Conservation (phyloP, 2,329 filamentous ascomycete species). For the Xylaria arbuscula region DNA sequence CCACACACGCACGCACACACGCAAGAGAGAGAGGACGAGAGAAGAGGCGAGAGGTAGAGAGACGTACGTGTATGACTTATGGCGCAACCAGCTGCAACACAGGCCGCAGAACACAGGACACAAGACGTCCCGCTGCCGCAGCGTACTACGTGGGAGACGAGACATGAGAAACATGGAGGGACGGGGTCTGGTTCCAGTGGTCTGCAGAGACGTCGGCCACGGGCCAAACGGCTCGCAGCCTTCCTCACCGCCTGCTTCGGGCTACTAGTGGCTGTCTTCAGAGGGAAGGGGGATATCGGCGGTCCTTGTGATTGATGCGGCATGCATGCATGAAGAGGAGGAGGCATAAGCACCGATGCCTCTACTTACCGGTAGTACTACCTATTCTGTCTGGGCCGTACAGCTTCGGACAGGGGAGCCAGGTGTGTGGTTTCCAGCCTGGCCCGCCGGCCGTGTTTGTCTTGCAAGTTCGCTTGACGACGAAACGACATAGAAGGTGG, state of each 20-base stretch:
- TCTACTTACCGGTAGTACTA: slow-evolving; percentile 36
- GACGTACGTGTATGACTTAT: slow-evolving; percentile 25
- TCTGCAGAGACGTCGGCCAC: slow-evolving; percentile 41
- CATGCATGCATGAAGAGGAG: slow-evolving; percentile 46
- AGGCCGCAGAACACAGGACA: slow-evolving; percentile 16
- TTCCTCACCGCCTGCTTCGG: slow-evolving; percentile 51
- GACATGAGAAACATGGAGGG: slow-evolving; percentile 28
- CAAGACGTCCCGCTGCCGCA: neutral
- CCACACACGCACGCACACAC: neutral
- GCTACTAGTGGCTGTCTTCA: slow-evolving; percentile 41
- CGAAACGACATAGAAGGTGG: slow-evolving; percentile 26
- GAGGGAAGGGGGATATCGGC: slow-evolving; percentile 29
- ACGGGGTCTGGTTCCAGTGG: slow-evolving; percentile 45
- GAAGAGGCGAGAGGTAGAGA: neutral
- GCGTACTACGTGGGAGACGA: slow-evolving; percentile 10
- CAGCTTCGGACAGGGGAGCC: slow-evolving; percentile 28
- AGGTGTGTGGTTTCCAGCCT: slow-evolving; percentile 26
- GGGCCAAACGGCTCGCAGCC: slow-evolving; percentile 53
- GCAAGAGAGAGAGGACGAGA: neutral
- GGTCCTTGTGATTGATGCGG: slow-evolving; percentile 46
- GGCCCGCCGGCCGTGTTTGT: slow-evolving; percentile 25
- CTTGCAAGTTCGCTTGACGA: slow-evolving; percentile 10
- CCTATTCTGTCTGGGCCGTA: slow-evolving; percentile 29
- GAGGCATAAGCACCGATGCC: slow-evolving; percentile 36
- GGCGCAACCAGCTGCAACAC: slow-evolving; percentile 25